Percentiles rank a stretch among this genome's conserved stretches.
Evolutionary conservation across 257 asterid genomes (phyloP).

Genomic region (Linderniella brevidens): DNA sequence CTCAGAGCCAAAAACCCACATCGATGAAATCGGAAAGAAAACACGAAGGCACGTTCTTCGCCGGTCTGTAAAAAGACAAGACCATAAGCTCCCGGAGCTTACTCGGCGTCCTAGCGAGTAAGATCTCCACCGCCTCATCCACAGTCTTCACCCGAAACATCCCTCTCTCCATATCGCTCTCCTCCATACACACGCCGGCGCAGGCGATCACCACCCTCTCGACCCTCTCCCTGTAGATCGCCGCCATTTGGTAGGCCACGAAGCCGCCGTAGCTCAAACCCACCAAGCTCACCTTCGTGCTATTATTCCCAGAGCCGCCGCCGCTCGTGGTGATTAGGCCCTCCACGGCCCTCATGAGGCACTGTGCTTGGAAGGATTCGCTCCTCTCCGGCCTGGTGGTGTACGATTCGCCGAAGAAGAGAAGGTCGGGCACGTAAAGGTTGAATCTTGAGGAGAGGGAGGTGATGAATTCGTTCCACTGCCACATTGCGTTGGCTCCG

Average conservation of each 20-base stretch:
- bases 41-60: conserved; percentile 56
- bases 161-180: conserved; percentile 65
- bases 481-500: neutral
- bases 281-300: conserved; percentile 15
- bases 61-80: conserved; percentile 47
- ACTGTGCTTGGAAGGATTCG: conserved; percentile 40
- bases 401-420: neutral
- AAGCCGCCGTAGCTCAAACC: conserved; percentile 86
- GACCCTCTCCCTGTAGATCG: conserved; percentile 51
- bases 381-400: neutral
- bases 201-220: conserved; percentile 56
- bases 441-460: neutral
- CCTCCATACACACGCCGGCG: conserved; percentile 64
- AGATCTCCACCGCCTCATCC: conserved; percentile 44
- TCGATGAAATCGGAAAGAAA: conserved; percentile 52
- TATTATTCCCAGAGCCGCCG: conserved; percentile 25
- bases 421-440: neutral
- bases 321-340: conserved; percentile 38
- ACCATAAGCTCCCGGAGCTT: conserved; percentile 42
- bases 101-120: conserved; percentile 56
- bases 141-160: conserved; percentile 54
- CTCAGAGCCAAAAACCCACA: conserved; percentile 23
- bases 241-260: conserved; percentile 67
- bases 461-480: neutral
- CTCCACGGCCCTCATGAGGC: conserved; percentile 53